Evolutionary conservation across 1,284 basidiomycete genomes (phyloP).

Genomic region (Tremellales sp.): DNA sequence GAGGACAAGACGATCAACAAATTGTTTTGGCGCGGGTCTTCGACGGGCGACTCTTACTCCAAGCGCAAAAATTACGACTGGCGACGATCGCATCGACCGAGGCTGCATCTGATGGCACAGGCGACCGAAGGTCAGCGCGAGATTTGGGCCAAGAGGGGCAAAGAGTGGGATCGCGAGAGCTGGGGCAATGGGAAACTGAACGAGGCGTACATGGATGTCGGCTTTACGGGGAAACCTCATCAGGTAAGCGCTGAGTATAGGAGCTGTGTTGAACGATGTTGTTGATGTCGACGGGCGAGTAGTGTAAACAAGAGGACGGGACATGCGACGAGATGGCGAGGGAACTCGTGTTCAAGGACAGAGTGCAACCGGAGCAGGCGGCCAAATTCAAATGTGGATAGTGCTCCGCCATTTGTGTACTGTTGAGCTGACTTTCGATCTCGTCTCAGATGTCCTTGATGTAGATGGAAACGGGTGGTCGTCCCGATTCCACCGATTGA

Average conservation of each 20-base stretch:
- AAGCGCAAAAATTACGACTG: slow-evolving; percentile 35
- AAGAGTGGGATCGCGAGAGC: slow-evolving; percentile 30
- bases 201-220: slow-evolving; percentile 47
- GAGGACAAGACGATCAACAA: slow-evolving; percentile 42
- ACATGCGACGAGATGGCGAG: slow-evolving; percentile 44
- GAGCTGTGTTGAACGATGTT: background rate
- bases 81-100: slow-evolving; percentile 45
- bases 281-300: slow-evolving; percentile 3
- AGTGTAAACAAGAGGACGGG: slow-evolving; percentile 47
- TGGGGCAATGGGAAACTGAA: slow-evolving; percentile 39
- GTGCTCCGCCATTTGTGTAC: background rate
- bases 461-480: slow-evolving; percentile 2
- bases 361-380: slow-evolving; percentile 34
- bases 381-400: slow-evolving; percentile 42
- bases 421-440: slow-evolving; percentile 2
- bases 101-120: slow-evolving; percentile 42
- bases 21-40: slow-evolving; percentile 50
- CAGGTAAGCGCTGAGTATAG: slow-evolving; percentile 21
- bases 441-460: background rate
- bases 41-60: slow-evolving; percentile 47
- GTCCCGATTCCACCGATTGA: slow-evolving; percentile 44
- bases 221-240: slow-evolving; percentile 42
- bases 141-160: slow-evolving; percentile 41
- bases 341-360: slow-evolving; percentile 34
- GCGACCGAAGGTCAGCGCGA: slow-evolving; percentile 28